These are phyloP conservation scores for Limnomonas spitsbergensis DNA, from an alignment of 139 green algal species.

Conservation along the genomic window DNA sequence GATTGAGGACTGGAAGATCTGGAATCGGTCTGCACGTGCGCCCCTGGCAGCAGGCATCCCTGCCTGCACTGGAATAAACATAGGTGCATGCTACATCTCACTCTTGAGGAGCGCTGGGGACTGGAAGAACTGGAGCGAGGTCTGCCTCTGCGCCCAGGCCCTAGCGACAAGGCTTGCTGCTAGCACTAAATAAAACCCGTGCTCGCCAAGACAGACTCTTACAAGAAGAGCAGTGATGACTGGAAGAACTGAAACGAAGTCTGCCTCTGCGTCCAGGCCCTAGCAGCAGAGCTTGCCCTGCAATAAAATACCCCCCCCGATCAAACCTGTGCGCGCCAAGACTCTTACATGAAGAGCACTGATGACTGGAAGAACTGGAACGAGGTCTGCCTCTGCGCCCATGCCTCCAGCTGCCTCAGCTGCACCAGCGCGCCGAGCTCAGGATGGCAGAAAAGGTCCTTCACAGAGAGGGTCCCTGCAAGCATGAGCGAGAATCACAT, in stretches of 20 bases:
- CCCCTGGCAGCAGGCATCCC: too few species aligned
- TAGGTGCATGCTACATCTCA: too few species aligned
- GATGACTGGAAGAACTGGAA: conserved; percentile 9
- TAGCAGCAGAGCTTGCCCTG: neutral
- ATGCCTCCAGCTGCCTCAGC: conserved; percentile 1
- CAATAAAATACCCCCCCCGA: too few species aligned
- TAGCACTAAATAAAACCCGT: too few species aligned
- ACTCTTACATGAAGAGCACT: conserved; percentile 7
- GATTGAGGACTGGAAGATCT: too few species aligned
- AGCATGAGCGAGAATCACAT: too few species aligned
- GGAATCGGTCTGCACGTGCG: too few species aligned
- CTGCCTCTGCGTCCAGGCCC: neutral
- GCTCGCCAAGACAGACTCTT: too few species aligned
- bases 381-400: neutral
- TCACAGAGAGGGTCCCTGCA: conserved; percentile 33
- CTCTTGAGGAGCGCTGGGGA: neutral
- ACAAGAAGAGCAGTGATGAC: neutral
- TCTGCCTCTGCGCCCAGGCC: neutral
- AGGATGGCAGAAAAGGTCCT: conserved; percentile 54
- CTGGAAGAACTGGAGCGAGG: neutral
- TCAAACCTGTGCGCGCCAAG: too few species aligned
- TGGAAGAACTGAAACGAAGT: neutral
- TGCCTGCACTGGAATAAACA: too few species aligned
- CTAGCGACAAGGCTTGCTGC: neutral
- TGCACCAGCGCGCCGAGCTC: neutral